Conservation (phyloP, 2,329 filamentous ascomycete species). For the Amauroascus verrucosus region DNA sequence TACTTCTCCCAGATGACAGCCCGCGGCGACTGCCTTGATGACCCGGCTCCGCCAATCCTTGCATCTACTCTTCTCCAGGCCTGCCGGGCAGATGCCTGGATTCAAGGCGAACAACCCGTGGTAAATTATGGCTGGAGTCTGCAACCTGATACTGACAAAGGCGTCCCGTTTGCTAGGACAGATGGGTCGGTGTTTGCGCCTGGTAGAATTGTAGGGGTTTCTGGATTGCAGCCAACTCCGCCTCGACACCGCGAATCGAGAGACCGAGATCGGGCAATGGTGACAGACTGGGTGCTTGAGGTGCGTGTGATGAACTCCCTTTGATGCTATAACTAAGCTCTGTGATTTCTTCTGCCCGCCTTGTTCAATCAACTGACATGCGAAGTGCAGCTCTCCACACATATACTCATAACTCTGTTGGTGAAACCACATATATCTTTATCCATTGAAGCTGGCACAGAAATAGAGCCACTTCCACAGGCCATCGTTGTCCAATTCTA, state of each 20-base stretch:
- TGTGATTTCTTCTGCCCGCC: too few relatives aligned
- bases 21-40: neutral
- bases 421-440: neutral
- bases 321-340: too few relatives aligned
- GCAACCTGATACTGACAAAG: slow-evolving; percentile 7
- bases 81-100: neutral
- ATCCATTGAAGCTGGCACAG: neutral
- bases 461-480: neutral
- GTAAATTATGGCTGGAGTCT: slow-evolving; percentile 3
- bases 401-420: slow-evolving; percentile 9
- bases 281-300: slow-evolving; percentile 7
- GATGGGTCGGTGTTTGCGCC: slow-evolving; percentile 11
- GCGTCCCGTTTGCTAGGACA: neutral
- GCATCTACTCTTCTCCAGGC: slow-evolving; percentile 13
- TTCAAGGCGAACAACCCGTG: neutral
- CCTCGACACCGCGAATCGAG: neutral
- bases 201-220: slow-evolving; percentile 15
- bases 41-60: slow-evolving; percentile 13
- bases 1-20: neutral
- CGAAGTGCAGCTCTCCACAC: slow-evolving; percentile 7
- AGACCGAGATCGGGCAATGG: neutral
- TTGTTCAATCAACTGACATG: slow-evolving; percentile 1
- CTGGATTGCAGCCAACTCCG: slow-evolving; percentile 4
- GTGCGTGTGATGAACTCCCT: neutral
- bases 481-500: slow-evolving; percentile 16